Evolutionary conservation across 306 rosid species (phyloP).

Genomic region (Herpetospermum pedunculosum): DNA sequence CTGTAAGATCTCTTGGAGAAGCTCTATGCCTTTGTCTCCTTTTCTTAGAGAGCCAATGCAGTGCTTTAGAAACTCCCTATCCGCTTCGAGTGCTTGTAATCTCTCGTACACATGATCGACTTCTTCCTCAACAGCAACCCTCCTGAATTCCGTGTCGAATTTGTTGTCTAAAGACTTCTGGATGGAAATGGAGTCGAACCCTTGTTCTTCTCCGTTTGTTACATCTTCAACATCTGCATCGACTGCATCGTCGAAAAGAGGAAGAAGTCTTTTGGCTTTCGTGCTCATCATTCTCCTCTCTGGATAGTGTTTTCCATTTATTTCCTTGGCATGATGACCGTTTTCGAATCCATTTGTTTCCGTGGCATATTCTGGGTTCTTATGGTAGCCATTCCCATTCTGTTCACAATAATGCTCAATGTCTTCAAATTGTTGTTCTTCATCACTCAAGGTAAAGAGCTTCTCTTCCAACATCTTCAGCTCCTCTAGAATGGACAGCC

Average conservation of each 20-base stretch:
- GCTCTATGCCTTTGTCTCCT: slow-evolving; percentile 76
- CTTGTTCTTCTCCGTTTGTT: slow-evolving; percentile 43
- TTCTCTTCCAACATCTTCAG: slow-evolving; percentile 75
- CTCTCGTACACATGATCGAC: slow-evolving; percentile 75
- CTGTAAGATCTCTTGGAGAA: slow-evolving; percentile 84
- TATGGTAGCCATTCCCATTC: slow-evolving; percentile 67
- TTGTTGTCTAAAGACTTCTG: slow-evolving; percentile 24
- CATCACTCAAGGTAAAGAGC: slow-evolving; percentile 56
- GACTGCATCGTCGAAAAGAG: slow-evolving; percentile 55
- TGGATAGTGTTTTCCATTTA: slow-evolving; percentile 51
- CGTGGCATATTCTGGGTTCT: slow-evolving; percentile 17
- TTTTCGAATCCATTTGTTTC: slow-evolving; percentile 44
- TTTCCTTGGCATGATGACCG: slow-evolving; percentile 47
- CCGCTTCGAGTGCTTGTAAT: slow-evolving; percentile 78
- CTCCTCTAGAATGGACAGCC: slow-evolving; percentile 69
- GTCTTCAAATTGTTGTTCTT: slow-evolving; percentile 39
- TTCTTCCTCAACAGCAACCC: slow-evolving; percentile 44
- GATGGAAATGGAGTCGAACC: slow-evolving; percentile 17
- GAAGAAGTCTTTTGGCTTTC: slow-evolving; percentile 60
- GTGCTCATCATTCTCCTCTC: slow-evolving; percentile 34
- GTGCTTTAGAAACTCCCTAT: slow-evolving; percentile 87
- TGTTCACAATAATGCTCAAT: slow-evolving; percentile 26
- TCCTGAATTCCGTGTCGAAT: slow-evolving; percentile 33
- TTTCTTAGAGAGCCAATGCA: slow-evolving; percentile 79
- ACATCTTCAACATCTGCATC: slow-evolving; percentile 44